These are phyloP conservation scores for Malus hybrid DNA, from an alignment of 331 rosid species.

Conservation along the genomic window DNA sequence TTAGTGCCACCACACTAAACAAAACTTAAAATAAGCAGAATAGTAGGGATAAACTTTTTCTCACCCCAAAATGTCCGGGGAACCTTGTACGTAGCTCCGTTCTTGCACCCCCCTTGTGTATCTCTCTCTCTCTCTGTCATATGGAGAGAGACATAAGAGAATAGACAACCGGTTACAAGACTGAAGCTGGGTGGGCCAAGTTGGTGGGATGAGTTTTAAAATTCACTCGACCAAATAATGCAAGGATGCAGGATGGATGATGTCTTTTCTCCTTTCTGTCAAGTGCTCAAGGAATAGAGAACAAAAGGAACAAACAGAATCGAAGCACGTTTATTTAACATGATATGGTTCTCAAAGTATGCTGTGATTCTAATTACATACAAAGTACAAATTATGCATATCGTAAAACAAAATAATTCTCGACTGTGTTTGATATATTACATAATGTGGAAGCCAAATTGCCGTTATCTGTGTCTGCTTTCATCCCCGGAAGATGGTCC, in stretches of 20 bases:
- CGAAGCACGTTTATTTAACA: not conserved
- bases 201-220: not conserved
- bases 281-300: conserved; percentile 1
- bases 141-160: no score
- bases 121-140: no score
- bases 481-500: conserved; percentile 14
- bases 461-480: conserved; percentile 21
- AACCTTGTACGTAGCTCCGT: no score
- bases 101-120: no score
- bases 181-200: not conserved
- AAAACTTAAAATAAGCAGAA: no score
- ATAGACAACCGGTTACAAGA: no score
- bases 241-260: not conserved
- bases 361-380: not conserved
- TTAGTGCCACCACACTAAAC: no score
- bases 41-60: no score
- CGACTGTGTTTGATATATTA: conserved; percentile 22
- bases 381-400: conserved; percentile 1
- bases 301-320: conserved; percentile 6
- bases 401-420: conserved; percentile 20
- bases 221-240: not conserved
- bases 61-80: no score
- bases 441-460: conserved; percentile 18
- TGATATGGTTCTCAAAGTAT: not conserved
- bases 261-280: not conserved